Base-by-base conservation (phyloP, 1,284 basidiomycete genomes). In the Filobasidium uniguttulatum region DNA sequence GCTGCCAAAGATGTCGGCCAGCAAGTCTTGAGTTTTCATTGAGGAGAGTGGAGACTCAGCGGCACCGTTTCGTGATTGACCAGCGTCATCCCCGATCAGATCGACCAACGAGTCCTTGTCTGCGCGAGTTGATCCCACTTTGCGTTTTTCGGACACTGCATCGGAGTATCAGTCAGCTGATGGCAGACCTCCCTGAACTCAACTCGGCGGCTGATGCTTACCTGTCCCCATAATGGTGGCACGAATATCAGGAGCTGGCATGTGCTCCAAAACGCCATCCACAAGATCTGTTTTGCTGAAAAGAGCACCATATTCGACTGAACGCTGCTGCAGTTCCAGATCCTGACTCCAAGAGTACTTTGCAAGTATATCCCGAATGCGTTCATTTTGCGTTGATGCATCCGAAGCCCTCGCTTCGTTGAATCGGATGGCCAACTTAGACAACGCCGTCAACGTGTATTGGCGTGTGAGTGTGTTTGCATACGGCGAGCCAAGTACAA, bases 171-270 rank as follows among this genome's bases (percentile, higher is more conserved):
- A 44, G 28, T 50, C 12, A 30, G 26, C 28, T n/a, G 23, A 30
- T 9, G 22, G 14, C 25, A 9, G 41, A 23, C 10, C 14, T 46
- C 54, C n/a, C 56, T n/a, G 50, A 20, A 17, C n/a, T 9, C 40
- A 15, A 10, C 5, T 9, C 1, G 19, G 26, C 15, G 14, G 22
- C 19, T 20, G 3, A 3, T 1, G 74, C 80, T 62, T 57, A 85
- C 85, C 84, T 52, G 83, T 78, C 46, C 87, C 90, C 75, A 91
- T 84, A 3, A 96, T 85, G 3, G 90, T 93, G 20, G 85, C 82
- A 69, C 88, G 91, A 60, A 98, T 72, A 67, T 98, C 93, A 2
- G 94, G 94, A 5, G 89, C 85, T 6, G 94, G 94, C 94, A 99
- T 99, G 50, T 89, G 79, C 72, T 98, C 94, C 53, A 98, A 69